phyloP scores from a whole-genome alignment of 2,329 filamentous ascomycete genomes.

The Colletotrichum musicola region DNA sequence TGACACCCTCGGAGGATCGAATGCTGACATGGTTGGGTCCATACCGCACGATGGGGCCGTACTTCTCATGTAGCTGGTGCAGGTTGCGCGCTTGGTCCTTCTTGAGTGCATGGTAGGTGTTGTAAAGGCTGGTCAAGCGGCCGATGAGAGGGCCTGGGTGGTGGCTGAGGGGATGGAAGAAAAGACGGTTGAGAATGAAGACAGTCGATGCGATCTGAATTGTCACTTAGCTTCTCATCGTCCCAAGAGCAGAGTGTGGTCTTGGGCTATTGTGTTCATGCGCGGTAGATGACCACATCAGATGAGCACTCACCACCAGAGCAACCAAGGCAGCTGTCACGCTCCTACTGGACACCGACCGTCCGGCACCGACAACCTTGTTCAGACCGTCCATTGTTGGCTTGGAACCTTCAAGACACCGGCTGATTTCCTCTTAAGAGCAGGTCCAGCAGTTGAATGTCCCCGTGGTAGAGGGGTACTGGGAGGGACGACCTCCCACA shows the following conservation, averaged over 20 bases:
- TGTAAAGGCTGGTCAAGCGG: slow-evolving; percentile 15
- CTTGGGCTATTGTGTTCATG: not conserved
- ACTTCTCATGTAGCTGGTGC: slow-evolving; percentile 10
- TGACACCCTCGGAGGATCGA: slow-evolving; percentile 13
- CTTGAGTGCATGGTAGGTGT: slow-evolving; percentile 25
- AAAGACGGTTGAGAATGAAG: not conserved
- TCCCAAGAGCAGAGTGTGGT: too few relatives aligned
- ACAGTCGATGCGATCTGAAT: not conserved
- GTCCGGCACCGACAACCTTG: slow-evolving; percentile 9
- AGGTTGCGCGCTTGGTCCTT: slow-evolving; percentile 26
- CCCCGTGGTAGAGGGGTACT: not conserved
- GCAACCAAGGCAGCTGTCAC: not conserved
- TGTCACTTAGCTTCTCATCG: too few relatives aligned
- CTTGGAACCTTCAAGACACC: slow-evolving; percentile 2
- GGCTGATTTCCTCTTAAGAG: not conserved
- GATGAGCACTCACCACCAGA: slow-evolving; percentile 9
- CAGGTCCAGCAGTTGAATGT: not conserved
- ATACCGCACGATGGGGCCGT: slow-evolving; percentile 21
- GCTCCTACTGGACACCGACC: slow-evolving; percentile 1
- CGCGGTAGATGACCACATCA: not conserved
- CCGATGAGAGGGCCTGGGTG: slow-evolving; percentile 20
- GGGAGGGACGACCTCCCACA: not conserved
- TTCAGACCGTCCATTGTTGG: slow-evolving; percentile 19
- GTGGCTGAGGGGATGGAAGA: slow-evolving; percentile 5
- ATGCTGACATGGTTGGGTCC: slow-evolving; percentile 31